phyloP scores from a whole-genome alignment of 176 grass and related monocot genomes.

The Carex cristatella region DNA sequence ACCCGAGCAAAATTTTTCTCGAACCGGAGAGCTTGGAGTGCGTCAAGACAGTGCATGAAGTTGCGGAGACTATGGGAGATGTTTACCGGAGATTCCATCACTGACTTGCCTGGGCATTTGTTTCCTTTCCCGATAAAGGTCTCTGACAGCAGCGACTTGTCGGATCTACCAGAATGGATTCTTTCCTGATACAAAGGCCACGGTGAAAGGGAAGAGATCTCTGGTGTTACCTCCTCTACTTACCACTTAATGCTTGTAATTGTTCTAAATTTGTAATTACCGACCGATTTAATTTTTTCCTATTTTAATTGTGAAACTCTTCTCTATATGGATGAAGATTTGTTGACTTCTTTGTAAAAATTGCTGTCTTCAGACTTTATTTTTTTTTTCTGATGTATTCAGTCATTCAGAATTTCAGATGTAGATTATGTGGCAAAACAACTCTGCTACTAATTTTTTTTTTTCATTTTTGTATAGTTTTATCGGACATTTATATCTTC shows the following conservation, averaged over 20 bases:
- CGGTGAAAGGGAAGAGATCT: conserved; percentile 57
- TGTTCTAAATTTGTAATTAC: background rate
- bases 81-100: conserved; percentile 44
- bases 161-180: conserved; percentile 48
- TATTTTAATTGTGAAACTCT: background rate
- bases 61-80: conserved; percentile 51
- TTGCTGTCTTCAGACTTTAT: background rate
- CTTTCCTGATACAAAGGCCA: conserved; percentile 70
- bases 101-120: conserved; percentile 61
- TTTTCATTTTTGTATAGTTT: background rate
- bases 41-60: conserved; percentile 41
- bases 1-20: conserved; percentile 11
- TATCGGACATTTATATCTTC: background rate
- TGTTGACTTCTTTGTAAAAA: background rate
- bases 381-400: background rate
- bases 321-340: background rate
- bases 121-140: conserved; percentile 77
- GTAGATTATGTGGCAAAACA: background rate
- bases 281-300: background rate
- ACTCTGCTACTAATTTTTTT: background rate
- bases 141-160: conserved; percentile 43
- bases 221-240: conserved; percentile 44
- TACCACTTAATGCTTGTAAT: conserved; percentile 74
- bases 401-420: no score
- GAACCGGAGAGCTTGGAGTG: conserved; percentile 64